These are phyloP conservation scores for Aspergillus niger DNA, from an alignment of 2,329 filamentous ascomycete species.

Conservation along the genomic window DNA sequence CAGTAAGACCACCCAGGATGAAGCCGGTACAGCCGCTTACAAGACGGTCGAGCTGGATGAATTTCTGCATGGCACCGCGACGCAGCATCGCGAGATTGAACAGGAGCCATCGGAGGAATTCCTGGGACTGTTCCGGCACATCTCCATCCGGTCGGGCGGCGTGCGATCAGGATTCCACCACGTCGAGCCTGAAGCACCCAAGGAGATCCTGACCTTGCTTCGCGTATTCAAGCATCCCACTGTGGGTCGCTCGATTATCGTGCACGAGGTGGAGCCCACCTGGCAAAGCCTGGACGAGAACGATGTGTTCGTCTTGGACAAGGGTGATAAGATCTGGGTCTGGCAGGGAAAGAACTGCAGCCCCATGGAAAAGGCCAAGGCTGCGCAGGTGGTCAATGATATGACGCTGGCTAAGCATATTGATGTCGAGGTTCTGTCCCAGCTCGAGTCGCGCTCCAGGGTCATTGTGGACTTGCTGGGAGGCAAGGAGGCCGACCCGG, in stretches of 20 bases:
- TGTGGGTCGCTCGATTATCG: slow-evolving; percentile 54
- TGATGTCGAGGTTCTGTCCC: slow-evolving; percentile 66
- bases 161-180: slow-evolving; percentile 65
- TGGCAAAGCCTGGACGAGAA: slow-evolving; percentile 64
- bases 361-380: slow-evolving; percentile 70
- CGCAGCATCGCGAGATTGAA: slow-evolving; percentile 67
- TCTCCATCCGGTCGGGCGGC: slow-evolving; percentile 63
- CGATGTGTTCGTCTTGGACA: slow-evolving; percentile 69
- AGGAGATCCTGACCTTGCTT: slow-evolving; percentile 56
- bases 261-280: slow-evolving; percentile 64
- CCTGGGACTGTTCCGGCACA: slow-evolving; percentile 59
- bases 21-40: slow-evolving; percentile 68
- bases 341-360: slow-evolving; percentile 68
- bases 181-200: slow-evolving; percentile 54
- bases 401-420: slow-evolving; percentile 61
- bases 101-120: slow-evolving; percentile 62
- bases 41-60: slow-evolving; percentile 72
- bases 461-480: slow-evolving; percentile 61
- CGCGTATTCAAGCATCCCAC: slow-evolving; percentile 64
- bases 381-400: slow-evolving; percentile 64
- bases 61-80: slow-evolving; percentile 62
- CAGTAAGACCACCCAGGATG: slow-evolving; percentile 65
- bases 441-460: slow-evolving; percentile 54
- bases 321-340: slow-evolving; percentile 65
- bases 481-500: slow-evolving; percentile 47